Evolutionary conservation across 1,284 basidiomycete species (phyloP).

Genomic region (Abortiporus biennis): DNA sequence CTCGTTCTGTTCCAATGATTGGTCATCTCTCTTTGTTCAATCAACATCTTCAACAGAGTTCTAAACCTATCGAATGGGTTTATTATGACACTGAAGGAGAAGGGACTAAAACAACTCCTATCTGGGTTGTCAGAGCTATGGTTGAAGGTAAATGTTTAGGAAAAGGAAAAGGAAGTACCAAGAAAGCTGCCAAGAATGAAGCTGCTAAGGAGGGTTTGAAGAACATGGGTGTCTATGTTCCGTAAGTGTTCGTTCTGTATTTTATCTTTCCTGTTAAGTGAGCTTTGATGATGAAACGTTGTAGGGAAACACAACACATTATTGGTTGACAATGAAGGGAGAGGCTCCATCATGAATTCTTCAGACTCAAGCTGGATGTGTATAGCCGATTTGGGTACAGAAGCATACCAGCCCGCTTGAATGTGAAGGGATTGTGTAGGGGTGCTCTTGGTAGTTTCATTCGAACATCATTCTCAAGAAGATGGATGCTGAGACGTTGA

Average conservation of each 20-base stretch:
- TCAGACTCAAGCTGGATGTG: too few relatives aligned
- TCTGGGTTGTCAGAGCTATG: slow-evolving; percentile 61
- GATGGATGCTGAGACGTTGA: too few relatives aligned
- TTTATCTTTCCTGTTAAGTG: background rate
- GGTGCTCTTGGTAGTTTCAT: too few relatives aligned
- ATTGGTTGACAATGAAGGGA: too few relatives aligned
- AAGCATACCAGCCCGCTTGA: too few relatives aligned
- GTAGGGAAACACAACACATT: too few relatives aligned
- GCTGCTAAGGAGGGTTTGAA: slow-evolving; percentile 30
- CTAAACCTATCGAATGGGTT: slow-evolving; percentile 59
- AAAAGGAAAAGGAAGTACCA: slow-evolving; percentile 58
- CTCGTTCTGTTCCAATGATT: slow-evolving; percentile 24
- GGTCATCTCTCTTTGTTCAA: slow-evolving; percentile 76
- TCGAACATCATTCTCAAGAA: too few relatives aligned
- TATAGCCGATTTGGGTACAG: too few relatives aligned
- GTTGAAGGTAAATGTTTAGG: slow-evolving; percentile 56
- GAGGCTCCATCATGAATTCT: too few relatives aligned
- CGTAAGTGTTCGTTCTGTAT: slow-evolving; percentile 18
- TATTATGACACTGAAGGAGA: slow-evolving; percentile 43
- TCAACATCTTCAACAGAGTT: slow-evolving; percentile 56
- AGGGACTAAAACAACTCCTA: slow-evolving; percentile 54
- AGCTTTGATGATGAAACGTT: too few relatives aligned
- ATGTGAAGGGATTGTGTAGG: too few relatives aligned
- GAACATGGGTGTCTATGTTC: slow-evolving; percentile 24
- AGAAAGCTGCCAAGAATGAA: slow-evolving; percentile 69